Evolutionary conservation across 202 grass and related monocot species (phyloP), one percentile per base, ranked within the genome.

Genomic region (Schoenoplectus triqueter): DNA sequence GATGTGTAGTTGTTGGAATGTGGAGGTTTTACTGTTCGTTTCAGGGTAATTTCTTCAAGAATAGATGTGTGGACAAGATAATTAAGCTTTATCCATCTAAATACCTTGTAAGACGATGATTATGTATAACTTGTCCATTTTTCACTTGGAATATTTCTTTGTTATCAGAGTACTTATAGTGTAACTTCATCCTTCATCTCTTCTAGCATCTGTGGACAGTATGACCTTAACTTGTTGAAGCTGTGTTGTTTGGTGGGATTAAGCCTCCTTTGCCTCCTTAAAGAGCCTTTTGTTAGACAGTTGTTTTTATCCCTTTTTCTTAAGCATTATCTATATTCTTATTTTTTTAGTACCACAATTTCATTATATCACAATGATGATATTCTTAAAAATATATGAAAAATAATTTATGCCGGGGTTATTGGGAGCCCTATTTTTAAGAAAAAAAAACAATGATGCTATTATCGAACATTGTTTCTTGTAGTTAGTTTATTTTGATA

Each of bases 1-100:
- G 7, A 68, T 56, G 62, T 88, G 18, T 80, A 54, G 56, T 49
- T 90, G 66, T 6, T 73, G 55, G 69, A 65, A 72, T 20, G 45
- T 9, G 83, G 66, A 46, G 80, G 67, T 84, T 31, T 47, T 60
- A 67, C 54, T 74, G 42, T 81, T 41, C n/a, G 15, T 22, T 9
- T 44, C 7, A 31, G 13, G 11, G 48, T 54, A 60, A 51, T 71
- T 18, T 7, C 48, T 72, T 20, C 39, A 84, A 42, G 13, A 49
- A 72, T 75, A 63, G 69, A 56, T 84, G 78, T 56, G 64, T 20
- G 54, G 49, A 73, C 4, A 52, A 42, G 11, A 40, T 60, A 42
- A 7, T 78, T 31, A 31, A 31, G 20, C 54, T 78, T 42, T 78
- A 54, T 60, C 54, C 44, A 44, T 57, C 13, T 59, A 54, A 49